Percentiles rank a stretch among this genome's conserved stretches.
Evolutionary conservation across 805 yeast genomes (phyloP).

Genomic region (Groenewaldozyma tartarivorans): DNA sequence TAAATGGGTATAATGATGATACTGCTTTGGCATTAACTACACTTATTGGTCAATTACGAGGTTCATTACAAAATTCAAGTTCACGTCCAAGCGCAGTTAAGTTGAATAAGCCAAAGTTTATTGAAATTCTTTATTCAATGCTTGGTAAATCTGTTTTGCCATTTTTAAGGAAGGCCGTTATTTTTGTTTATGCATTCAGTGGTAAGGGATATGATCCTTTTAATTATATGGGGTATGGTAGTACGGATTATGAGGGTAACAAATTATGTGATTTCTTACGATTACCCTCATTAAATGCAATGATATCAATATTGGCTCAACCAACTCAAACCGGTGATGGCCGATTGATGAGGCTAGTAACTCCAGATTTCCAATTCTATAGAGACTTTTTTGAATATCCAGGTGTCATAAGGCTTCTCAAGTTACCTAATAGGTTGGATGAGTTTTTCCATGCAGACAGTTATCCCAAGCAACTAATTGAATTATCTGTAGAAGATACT

Average conservation of each 20-base stretch:
- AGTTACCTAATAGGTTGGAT: conserved; percentile 60
- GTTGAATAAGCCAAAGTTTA: conserved; percentile 17
- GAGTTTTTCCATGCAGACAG: conserved; percentile 44
- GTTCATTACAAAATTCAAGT: conserved; percentile 5
- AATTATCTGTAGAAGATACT: not conserved
- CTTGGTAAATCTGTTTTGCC: conserved; percentile 50
- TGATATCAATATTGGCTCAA: conserved; percentile 8
- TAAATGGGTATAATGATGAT: conserved; percentile 8
- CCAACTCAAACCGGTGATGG: no score
- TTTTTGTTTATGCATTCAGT: conserved; percentile 45
- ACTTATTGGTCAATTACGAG: conserved; percentile 7
- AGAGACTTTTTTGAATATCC: conserved; percentile 46
- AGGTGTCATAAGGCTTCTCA: conserved; percentile 48
- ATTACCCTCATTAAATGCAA: conserved; percentile 27
- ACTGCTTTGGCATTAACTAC: conserved; percentile 8
- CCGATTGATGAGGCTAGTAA: no score
- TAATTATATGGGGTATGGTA: conserved; percentile 19
- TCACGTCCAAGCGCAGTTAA: conserved; percentile 9
- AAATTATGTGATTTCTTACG: conserved; percentile 42
- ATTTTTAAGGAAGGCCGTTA: conserved; percentile 52
- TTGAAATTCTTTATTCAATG: conserved; percentile 39
- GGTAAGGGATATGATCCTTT: conserved; percentile 35
- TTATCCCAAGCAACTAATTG: not conserved
- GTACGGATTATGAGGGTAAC: conserved; percentile 44
- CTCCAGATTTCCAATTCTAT: conserved; percentile 10